These are phyloP conservation scores for Krasilnikovozyma curviuscula DNA, from an alignment of 768 basidiomycete species.

Conservation along the genomic window DNA sequence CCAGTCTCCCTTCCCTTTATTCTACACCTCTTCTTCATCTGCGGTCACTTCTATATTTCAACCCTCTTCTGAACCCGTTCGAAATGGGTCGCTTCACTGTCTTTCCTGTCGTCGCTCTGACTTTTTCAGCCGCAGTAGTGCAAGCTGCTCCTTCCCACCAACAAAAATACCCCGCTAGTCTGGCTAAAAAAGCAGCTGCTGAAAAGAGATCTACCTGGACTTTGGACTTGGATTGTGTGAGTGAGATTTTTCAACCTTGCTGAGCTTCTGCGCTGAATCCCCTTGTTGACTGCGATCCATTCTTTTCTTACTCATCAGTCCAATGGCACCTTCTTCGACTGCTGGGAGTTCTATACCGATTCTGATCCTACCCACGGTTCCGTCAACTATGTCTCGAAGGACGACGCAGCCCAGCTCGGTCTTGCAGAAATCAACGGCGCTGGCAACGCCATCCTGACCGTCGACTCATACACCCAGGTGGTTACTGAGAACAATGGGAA, in stretches of 20 bases:
- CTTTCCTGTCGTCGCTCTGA: no score
- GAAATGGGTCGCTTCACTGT: no score
- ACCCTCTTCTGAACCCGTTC: no score
- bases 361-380: conserved; percentile 52
- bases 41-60: no score
- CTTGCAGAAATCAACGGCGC: conserved; percentile 37
- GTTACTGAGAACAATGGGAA: no score
- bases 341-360: conserved; percentile 45
- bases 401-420: conserved; percentile 33
- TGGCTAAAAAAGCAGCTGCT: no score
- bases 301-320: conserved; percentile 18
- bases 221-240: conserved; percentile 12
- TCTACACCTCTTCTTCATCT: no score
- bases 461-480: conserved; percentile 53
- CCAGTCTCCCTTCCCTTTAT: no score
- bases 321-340: conserved; percentile 59
- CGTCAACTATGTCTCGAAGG: conserved; percentile 39
- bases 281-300: neutral
- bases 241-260: conserved; percentile 2
- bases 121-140: no score
- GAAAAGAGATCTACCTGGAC: conserved; percentile 14
- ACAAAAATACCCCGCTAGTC: no score
- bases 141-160: no score
- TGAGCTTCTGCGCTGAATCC: conserved; percentile 4
- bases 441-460: conserved; percentile 68